Base-by-base conservation (phyloP, 2,329 filamentous ascomycete species). In the Trichoderma koningiopsis region DNA sequence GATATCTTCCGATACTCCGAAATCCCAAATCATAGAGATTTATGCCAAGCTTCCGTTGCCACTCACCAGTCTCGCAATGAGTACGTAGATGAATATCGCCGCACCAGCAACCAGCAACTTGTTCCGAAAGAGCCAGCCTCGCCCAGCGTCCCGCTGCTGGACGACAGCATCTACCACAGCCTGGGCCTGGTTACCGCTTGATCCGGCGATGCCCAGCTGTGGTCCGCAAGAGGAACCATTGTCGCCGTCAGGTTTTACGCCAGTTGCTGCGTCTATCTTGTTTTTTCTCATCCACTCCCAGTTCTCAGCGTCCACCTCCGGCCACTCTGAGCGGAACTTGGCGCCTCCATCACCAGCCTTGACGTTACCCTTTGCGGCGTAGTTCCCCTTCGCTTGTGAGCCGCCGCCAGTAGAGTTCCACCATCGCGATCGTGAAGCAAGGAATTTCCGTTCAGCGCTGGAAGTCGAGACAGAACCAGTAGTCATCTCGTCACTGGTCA, bases 401-500 rank as follows among this genome's bases (percentile, higher is more conserved):
- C 95, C 95, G 64, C 93, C 94, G 52, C 95, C 94, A 0, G 95
- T 98, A 40, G 90, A 92, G 82, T 99, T 99, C 94, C 94, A 98
- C 96, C 96, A 99, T 67, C 92, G 85, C 19, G 93, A 92, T 71
- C 92, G 87, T 29, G 87, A 85, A 0, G 96, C 94, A 61, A 94
- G 88, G 75, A 91, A 87, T 78, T 89, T 91, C 71, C 95, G 88
- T 83, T 98, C 94, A 4, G 87, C 84, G 61, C 92, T 88, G 0
- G 88, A 91, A 22, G 90, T 92, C 6, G 91, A 90, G 35, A 99
- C 88, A 35, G 91, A 94, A 2, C 96, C 96, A 0, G 96, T 98
- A 0, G 96, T 99, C 92, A 98, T 97, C 83, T 99, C 96, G 77
- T 99, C 95, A 73, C 92, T 93, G 2, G 95, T 98, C 96, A 99